Base-by-base conservation (phyloP, 2,329 filamentous ascomycete genomes). In the Colletotrichum simmondsii region DNA sequence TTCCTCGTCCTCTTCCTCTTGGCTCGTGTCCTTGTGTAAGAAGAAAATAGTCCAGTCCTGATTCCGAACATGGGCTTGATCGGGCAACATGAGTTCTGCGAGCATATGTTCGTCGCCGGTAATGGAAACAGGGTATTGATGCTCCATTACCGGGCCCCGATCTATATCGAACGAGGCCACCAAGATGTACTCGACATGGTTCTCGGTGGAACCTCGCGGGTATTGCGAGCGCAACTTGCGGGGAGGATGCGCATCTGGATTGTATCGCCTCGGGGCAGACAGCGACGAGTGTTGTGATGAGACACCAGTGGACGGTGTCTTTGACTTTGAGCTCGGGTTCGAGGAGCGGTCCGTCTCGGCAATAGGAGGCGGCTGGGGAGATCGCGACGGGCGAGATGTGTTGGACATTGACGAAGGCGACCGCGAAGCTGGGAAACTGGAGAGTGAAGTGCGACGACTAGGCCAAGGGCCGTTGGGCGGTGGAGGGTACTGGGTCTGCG, bases 31-130 rank as follows among this genome's bases (percentile, higher is more conserved):
- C 82, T 98, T 98, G 85, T 99, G 97, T 69, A 99, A 82, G 81
- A 99, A 99, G 86, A 99, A 99, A 68, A 98, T 98, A 54, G 97
- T 99, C 97, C 97, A 99, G 82, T 99, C 97, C 83, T 98, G 95
- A 79, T 94, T 96, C 52, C 97, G 91, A 74, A 97, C 92, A 84
- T 99, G 97, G 26, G 96, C 95, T 83, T 98, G 96, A 83, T 99
- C 97, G 0, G 97, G 97, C 81, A 99, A 86, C 97, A 99, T 99
- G 79, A 99, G 90, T 86, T 99, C 97, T 7, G 97, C 97, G 79
- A 99, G 85, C 95, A 98, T 98, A 79, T 97, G 93, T 85, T 99
- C 97, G 81, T 99, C 96, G 37, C 97, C 96, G 63, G 95, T 98
- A 75, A 99, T 98, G 63, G 96, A 92, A 54, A 94, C 92, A 0